Evolutionary conservation across 768 basidiomycete genomes (phyloP), one percentile per base, ranked within the genome.

Genomic region (Clavulina sp.): DNA sequence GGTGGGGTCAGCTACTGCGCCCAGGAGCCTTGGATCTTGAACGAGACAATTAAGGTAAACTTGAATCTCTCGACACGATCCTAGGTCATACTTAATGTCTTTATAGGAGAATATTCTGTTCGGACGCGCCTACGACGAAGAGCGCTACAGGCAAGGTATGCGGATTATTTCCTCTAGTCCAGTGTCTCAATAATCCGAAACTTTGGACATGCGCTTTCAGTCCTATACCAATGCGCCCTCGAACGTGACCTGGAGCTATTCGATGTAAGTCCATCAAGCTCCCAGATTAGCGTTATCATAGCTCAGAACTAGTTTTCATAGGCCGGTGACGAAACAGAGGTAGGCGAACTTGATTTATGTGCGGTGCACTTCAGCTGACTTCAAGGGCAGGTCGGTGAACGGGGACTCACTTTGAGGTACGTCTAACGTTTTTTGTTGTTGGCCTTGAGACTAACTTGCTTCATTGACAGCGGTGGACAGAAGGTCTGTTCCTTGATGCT

Each of bases 21-120:
- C 3, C 86, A 91, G 61, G 84, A 86, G 60, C 77, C 81, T 2
- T 91, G 84, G 84, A 78, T 87, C 2, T 74, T 80, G 62, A 86
- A 84, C 56, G 81, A 80, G 53, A 84, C 81, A 0, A 81, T 85
- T 50, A 69, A 66, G 61, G 78, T 77, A 48, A 21, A 41, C 21
- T 28, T 41, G 19, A 29, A 34, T 30, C 23, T 24, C 30, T 9
- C 9, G 24, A 13, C 43, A n/a, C n/a, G n/a, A 9, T 9, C 13
- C 9, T 46, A n/a, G 43, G 4, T 3, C 48, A 23, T 40, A 16
- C 26, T 46, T 24, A 9, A 13, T 24, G 13, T n/a, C n/a, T n/a
- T n/a, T n/a, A 72, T 72, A 78, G 64, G 65, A 70, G n/a, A 75
- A 75, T 53, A 73, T 75, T 49, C 52, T 75, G n/a, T 75, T 75